phyloP scores from a whole-genome alignment of 352 stramenopile species.

The Nothophytophthora sp. region DNA sequence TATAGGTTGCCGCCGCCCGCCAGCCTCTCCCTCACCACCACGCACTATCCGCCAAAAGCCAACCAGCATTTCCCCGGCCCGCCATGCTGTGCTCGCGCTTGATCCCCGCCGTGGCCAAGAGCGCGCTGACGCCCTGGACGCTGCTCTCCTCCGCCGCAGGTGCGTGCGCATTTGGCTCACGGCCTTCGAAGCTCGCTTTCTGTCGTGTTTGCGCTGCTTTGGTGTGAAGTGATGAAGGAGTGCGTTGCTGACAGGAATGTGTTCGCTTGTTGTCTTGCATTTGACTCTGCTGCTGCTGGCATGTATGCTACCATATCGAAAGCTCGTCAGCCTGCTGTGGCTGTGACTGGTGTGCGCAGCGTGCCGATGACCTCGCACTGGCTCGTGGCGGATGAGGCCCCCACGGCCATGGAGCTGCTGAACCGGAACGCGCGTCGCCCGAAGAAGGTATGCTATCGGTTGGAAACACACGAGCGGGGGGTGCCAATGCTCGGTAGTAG shows the following conservation, averaged over 20 bases:
- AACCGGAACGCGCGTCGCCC: conserved; percentile 82
- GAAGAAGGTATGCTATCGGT: conserved; percentile 63
- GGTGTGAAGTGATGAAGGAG: neutral
- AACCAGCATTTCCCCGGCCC: conserved; percentile 9
- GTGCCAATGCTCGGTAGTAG: neutral
- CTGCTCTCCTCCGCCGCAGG: conserved; percentile 27
- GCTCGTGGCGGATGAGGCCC: conserved; percentile 33
- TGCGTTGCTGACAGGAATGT: conserved; percentile 6
- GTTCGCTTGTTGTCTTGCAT: too few species aligned
- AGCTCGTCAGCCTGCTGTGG: conserved; percentile 18
- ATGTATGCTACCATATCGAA: too few species aligned
- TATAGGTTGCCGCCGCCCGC: too few species aligned
- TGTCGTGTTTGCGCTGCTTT: neutral
- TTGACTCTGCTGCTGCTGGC: too few species aligned
- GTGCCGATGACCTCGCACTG: conserved; percentile 24
- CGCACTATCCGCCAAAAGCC: too few species aligned
- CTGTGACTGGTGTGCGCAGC: conserved; percentile 46
- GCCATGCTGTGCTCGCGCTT: conserved; percentile 41
- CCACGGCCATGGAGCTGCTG: conserved; percentile 73
- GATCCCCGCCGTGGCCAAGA: conserved; percentile 33
- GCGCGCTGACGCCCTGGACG: conserved; percentile 32
- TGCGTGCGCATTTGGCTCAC: conserved; percentile 10
- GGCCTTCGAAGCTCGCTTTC: neutral
- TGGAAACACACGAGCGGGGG: neutral
- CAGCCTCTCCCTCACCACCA: conserved; percentile 12